Conservation (phyloP, 129 eudicot species). For the Saposhnikovia divaricata region DNA sequence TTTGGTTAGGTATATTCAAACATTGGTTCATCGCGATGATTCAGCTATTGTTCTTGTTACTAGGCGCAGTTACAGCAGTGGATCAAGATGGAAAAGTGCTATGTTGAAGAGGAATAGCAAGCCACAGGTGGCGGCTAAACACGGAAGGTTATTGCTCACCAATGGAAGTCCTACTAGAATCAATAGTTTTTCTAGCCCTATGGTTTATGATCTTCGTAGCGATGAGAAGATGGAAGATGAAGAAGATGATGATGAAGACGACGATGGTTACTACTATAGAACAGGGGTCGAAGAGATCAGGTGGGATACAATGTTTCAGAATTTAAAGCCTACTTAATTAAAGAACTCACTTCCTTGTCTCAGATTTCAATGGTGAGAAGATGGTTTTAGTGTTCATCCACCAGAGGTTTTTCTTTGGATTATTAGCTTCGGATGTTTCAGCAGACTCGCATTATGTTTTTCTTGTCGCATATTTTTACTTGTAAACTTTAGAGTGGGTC, state of each 20-base stretch:
- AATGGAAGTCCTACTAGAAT: conserved; percentile 47
- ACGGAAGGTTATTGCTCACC: conserved; percentile 60
- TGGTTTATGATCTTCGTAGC: conserved; percentile 30
- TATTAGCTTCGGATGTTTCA: conserved; percentile 8
- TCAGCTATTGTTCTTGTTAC: conserved; percentile 51
- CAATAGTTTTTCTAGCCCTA: conserved; percentile 48
- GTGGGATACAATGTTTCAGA: conserved; percentile 92
- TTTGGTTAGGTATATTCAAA: conserved; percentile 38
- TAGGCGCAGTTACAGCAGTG: conserved; percentile 21
- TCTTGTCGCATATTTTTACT: not conserved
- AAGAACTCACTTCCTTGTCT: conserved; percentile 11
- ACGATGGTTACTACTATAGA: conserved; percentile 30
- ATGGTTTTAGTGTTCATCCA: conserved; percentile 41
- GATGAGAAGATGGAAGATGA: conserved; percentile 29
- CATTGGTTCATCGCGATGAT: conserved; percentile 47
- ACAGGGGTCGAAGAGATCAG: conserved; percentile 63
- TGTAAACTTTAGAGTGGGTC: conserved; percentile 10
- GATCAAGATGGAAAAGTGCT: conserved; percentile 44
- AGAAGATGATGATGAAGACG: conserved; percentile 34
- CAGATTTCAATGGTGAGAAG: conserved; percentile 46
- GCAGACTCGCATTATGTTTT: conserved; percentile 14
- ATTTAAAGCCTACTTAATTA: conserved; percentile 68
- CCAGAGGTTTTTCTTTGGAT: conserved; percentile 18
- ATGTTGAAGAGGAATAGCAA: conserved; percentile 53
- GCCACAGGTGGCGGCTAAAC: conserved; percentile 26